Evolutionary conservation across 176 grass and related monocot species (phyloP), one percentile per base, ranked within the genome.

Genomic region (Carex pumila): DNA sequence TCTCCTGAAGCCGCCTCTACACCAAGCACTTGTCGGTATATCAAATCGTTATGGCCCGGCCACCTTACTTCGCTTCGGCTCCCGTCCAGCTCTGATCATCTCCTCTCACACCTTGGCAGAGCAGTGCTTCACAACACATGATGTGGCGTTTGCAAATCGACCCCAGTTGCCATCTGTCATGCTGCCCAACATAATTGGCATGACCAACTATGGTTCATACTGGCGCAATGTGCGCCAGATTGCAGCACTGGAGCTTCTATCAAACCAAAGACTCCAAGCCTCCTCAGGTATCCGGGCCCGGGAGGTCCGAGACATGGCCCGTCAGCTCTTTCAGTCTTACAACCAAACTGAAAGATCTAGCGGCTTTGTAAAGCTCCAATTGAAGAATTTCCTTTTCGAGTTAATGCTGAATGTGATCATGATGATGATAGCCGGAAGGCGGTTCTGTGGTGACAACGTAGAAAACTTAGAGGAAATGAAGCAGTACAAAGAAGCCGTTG

Each of bases 1-100:
- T 84, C 91, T 97, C 43, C 41, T 97, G 13, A 97, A 97, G 74
- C 78, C 58, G 25, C 87, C 94, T 0, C 87, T 97, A 66, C 94
- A 93, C 85, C 94, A 85, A 2, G 17, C 76, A 12, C 87, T 97
- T 5, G 43, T 85, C 0, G 9, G 14, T 4, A 70, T 97, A 19
- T 78, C 91, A 1, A 72, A 84, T 18, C 22, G 62, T 3, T 88
- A 88, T 37, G 91, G 91, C 3, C 88, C 91, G 0, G 45, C 89
- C 6, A 68, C 91, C 34, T 74, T 86, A 9, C 91, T 97, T 64
- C 85, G 77, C 4, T 88, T 93, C 21, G 94, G 94, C 0, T 89
- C 61, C 25, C 86, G 83, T 47, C 85, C 49, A 45, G 89, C 88
- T 31, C 29, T 97, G 61, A 53, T 93, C 85, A 63, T 97, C 83